Conservation (phyloP, 2,329 filamentous ascomycete genomes). For the Sordariomycetes sp. region DNA sequence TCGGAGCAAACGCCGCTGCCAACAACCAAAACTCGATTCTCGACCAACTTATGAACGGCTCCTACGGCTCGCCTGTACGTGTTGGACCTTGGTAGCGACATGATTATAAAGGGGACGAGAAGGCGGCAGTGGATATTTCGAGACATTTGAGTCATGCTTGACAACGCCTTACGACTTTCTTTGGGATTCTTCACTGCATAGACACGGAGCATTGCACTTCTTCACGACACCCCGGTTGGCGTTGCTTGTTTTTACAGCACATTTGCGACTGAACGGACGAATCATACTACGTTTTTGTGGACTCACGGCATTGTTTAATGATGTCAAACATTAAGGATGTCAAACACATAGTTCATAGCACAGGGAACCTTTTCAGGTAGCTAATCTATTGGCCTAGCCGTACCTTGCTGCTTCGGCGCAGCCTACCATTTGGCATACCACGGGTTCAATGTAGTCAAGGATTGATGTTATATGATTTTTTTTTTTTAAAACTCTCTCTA, state of each 20-base stretch:
- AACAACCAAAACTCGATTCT: conserved; percentile 48
- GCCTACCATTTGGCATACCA: no score
- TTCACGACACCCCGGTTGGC: not conserved
- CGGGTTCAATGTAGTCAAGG: no score
- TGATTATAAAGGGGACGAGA: not conserved
- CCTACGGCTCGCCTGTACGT: conserved; percentile 49
- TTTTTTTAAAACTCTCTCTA: no score
- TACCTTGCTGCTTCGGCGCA: no score
- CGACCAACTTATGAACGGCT: conserved; percentile 52
- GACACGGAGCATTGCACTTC: conserved; percentile 19
- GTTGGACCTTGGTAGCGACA: conserved; percentile 51
- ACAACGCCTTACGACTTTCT: conserved; percentile 20
- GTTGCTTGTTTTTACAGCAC: conserved; percentile 7
- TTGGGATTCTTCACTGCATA: conserved; percentile 23
- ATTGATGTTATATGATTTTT: no score
- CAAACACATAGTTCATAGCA: no score
- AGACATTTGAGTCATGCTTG: no score
- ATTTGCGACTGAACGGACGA: no score
- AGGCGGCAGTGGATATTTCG: conserved; percentile 9
- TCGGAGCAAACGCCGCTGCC: conserved; percentile 35
- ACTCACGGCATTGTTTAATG: not conserved
- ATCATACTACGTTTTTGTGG: no score
- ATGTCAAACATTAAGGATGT: no score
- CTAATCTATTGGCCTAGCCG: no score
- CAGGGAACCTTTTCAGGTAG: no score